phyloP scores from a whole-genome alignment of 345 rosid species.

The Brassica incana region DNA sequence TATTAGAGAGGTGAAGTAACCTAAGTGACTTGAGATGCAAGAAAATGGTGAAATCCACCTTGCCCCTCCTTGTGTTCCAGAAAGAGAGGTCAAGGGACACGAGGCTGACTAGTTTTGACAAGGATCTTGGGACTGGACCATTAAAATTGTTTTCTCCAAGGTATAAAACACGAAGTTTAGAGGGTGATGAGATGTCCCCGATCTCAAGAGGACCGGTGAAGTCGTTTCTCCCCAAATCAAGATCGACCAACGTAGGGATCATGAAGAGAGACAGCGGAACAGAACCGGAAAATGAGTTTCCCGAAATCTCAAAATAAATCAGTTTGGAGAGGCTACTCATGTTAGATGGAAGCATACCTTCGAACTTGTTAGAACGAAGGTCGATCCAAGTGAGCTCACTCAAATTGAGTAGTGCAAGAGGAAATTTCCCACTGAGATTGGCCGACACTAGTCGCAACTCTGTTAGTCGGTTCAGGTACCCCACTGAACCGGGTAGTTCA shows the following conservation, averaged over 20 bases:
- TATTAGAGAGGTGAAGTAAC: not conserved
- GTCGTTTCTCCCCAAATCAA: not conserved
- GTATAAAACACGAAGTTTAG: not conserved
- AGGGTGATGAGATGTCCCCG: not conserved
- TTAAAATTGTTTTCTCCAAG: not conserved
- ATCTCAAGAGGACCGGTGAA: not conserved
- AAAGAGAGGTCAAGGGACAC: not conserved
- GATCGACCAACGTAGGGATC: not conserved
- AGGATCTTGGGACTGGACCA: not conserved
- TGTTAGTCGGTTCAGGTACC: not conserved
- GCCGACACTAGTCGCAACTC: not conserved
- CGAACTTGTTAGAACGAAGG: not conserved
- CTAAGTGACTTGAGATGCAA: not conserved
- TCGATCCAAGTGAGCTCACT: not conserved
- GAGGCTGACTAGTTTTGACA: not conserved
- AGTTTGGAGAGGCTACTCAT: not conserved
- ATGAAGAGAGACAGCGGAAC: not conserved
- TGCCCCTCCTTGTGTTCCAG: not conserved
- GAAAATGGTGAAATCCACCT: not conserved
- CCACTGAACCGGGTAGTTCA: not conserved
- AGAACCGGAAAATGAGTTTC: not conserved
- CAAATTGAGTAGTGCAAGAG: not conserved
- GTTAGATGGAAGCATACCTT: not conserved
- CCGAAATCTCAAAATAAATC: not conserved
- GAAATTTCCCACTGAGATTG: slow-evolving; percentile 5